phyloP scores from a whole-genome alignment of 306 rosid species.

The Casuarina equisetifolia region DNA sequence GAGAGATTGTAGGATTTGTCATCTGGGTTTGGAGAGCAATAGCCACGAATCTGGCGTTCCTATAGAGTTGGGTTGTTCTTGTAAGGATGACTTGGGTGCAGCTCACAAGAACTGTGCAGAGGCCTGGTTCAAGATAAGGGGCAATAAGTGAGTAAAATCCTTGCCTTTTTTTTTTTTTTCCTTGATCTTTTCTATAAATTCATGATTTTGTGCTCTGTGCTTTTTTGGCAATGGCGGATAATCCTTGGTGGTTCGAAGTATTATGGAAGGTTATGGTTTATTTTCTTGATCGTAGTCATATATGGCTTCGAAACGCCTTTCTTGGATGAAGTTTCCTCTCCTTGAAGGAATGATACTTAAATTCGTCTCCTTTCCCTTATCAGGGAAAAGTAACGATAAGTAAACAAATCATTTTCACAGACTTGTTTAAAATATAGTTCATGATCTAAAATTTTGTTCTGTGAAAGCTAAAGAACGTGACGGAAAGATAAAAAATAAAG shows the following conservation, averaged over 20 bases:
- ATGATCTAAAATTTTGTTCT: constrained; percentile 26
- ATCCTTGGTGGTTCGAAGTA: background rate
- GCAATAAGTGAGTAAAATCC: constrained; percentile 70
- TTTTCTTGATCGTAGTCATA: background rate
- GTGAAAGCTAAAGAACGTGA: constrained; percentile 37
- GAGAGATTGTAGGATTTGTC: constrained; percentile 94
- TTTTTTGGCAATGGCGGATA: background rate
- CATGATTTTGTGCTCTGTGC: constrained; percentile 1
- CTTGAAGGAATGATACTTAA: constrained; percentile 19
- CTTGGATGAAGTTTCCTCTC: background rate
- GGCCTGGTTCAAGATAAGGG: constrained; percentile 95
- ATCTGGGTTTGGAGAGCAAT: constrained; percentile 93
- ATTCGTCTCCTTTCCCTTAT: background rate
- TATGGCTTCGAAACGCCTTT: background rate
- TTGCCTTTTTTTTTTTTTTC: constrained; percentile 6
- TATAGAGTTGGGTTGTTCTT: constrained; percentile 90
- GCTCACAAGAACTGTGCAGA: constrained; percentile 95
- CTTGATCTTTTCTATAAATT: constrained; percentile 14
- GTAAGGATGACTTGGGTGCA: constrained; percentile 88
- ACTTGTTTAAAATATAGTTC: constrained; percentile 15
- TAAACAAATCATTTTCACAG: background rate
- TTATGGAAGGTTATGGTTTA: background rate
- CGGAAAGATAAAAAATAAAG: constrained; percentile 38
- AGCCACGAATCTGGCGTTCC: constrained; percentile 84
- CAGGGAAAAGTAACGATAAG: background rate